Evolutionary conservation across 352 stramenopile species (phyloP).

Genomic region (Poterioochromonas sp.): DNA sequence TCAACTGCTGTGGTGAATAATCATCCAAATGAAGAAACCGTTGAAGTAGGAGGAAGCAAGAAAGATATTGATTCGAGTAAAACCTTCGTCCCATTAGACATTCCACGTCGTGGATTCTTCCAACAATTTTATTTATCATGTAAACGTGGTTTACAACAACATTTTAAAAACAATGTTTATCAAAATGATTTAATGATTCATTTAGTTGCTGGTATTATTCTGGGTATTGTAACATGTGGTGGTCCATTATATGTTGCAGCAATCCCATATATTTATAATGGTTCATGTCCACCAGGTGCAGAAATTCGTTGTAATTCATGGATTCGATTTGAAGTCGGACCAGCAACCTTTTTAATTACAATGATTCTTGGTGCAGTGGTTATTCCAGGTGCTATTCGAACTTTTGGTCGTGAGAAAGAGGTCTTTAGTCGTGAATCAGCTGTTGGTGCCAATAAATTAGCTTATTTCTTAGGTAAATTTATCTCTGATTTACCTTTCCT

Average conservation of each 20-base stretch:
- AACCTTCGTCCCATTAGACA: constrained; percentile 3
- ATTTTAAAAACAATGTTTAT: constrained; percentile 12
- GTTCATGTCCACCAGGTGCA: constrained; percentile 18
- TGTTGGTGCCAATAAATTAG: constrained; percentile 20
- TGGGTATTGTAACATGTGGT: constrained; percentile 19
- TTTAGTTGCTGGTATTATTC: constrained; percentile 10
- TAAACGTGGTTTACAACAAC: not conserved
- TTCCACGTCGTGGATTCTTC: not conserved
- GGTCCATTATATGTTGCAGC: not conserved
- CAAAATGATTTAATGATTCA: not conserved
- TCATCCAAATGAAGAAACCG: too few relatives aligned
- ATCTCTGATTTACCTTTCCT: constrained; percentile 5
- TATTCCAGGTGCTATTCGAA: not conserved
- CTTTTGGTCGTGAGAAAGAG: constrained; percentile 24
- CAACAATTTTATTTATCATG: not conserved
- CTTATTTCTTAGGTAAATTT: constrained; percentile 20
- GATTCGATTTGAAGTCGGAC: constrained; percentile 22
- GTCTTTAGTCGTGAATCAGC: constrained; percentile 8
- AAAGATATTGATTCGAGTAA: not conserved
- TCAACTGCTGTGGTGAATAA: too few relatives aligned
- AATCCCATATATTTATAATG: not conserved
- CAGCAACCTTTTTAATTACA: not conserved
- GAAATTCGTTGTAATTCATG: constrained; percentile 21
- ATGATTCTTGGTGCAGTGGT: constrained; percentile 16
- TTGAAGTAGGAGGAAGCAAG: too few relatives aligned